phyloP scores from a whole-genome alignment of 768 basidiomycete species.

The Ramaria sp. region DNA sequence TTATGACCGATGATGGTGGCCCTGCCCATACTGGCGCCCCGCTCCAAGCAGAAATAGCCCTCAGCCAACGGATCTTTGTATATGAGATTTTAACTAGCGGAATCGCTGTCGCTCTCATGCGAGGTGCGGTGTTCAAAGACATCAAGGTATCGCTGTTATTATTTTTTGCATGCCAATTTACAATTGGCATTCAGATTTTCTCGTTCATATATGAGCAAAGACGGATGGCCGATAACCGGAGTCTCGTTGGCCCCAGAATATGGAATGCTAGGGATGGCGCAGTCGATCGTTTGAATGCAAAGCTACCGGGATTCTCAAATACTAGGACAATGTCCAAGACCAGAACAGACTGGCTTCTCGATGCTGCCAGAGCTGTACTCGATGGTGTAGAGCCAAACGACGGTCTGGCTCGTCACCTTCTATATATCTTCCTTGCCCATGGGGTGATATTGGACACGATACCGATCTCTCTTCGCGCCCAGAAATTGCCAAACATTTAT shows the following conservation, averaged over 20 bases:
- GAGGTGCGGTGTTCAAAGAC: conserved; percentile 48
- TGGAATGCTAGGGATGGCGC: conserved; percentile 14
- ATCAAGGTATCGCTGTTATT: conserved; percentile 36
- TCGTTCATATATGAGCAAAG: conserved; percentile 45
- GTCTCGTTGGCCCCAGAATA: conserved; percentile 7
- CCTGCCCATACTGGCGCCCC: conserved; percentile 11
- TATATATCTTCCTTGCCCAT: conserved; percentile 31
- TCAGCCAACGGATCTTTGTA: conserved; percentile 41
- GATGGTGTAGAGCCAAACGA: neutral
- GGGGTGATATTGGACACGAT: conserved; percentile 26
- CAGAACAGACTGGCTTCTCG: neutral
- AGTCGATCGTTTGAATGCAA: conserved; percentile 7
- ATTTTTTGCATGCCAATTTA: neutral
- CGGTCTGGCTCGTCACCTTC: conserved; percentile 14
- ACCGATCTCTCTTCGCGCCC: conserved; percentile 31
- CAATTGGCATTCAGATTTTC: conserved; percentile 32
- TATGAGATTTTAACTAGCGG: conserved; percentile 38
- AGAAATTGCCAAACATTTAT: conserved; percentile 17
- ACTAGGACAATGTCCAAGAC: no score
- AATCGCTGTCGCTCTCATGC: conserved; percentile 40
- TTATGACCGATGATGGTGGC: conserved; percentile 47
- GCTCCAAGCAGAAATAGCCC: conserved; percentile 20
- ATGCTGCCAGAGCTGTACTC: neutral
- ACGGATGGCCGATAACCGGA: conserved; percentile 14
- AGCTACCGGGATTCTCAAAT: neutral